Evolutionary conservation across 2,329 filamentous ascomycete genomes (phyloP).

Genomic region (Clonostachys rhizophaga): DNA sequence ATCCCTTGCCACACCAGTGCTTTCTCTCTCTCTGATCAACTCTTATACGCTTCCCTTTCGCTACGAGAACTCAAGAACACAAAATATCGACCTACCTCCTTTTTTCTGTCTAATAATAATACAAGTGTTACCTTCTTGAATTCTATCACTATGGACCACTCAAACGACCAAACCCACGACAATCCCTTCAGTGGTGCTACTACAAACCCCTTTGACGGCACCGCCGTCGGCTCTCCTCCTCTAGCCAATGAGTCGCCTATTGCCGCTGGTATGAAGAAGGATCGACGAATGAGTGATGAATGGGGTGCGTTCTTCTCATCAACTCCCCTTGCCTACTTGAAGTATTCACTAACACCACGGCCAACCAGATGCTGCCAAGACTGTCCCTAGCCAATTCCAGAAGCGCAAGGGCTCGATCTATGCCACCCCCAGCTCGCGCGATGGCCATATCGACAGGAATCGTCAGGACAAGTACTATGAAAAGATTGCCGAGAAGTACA

Average conservation of each 20-base stretch:
- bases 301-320: conserved; percentile 34
- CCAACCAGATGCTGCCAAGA: conserved; percentile 56
- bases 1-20: too few species aligned
- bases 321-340: neutral
- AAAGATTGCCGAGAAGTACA: conserved; percentile 46
- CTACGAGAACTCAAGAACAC: too few species aligned
- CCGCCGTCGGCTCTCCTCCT: neutral
- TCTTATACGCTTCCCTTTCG: too few species aligned
- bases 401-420: conserved; percentile 67
- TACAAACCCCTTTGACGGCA: too few species aligned
- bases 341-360: neutral
- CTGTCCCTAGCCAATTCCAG: conserved; percentile 63
- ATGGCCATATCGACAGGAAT: conserved; percentile 59
- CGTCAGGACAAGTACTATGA: conserved; percentile 57
- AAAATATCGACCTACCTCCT: too few species aligned
- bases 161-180: too few species aligned
- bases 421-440: conserved; percentile 59
- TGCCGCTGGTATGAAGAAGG: conserved; percentile 16
- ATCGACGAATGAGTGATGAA: conserved; percentile 35
- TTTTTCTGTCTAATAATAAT: too few species aligned
- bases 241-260: conserved; percentile 21
- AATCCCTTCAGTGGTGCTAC: too few species aligned
- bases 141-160: too few species aligned
- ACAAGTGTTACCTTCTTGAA: too few species aligned
- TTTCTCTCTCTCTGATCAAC: too few species aligned